Base-by-base conservation (phyloP, 73 alveolate species). In the Paraurostyla sp. region DNA sequence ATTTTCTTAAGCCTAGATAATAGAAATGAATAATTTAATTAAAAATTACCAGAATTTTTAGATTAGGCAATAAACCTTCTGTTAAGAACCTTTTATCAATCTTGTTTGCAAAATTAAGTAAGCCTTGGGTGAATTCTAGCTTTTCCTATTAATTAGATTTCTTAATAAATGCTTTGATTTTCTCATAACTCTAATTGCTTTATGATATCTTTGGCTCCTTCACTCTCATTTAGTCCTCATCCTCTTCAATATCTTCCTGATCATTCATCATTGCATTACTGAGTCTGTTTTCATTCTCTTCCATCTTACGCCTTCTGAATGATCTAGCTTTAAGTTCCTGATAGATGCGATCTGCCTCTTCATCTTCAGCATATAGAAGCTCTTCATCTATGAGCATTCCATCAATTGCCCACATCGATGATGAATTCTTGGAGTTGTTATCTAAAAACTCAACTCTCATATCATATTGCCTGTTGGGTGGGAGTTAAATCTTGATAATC, bases 91-190 rank as follows among this genome's bases (percentile, higher is more conserved):
- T 51, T 42, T 73, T 68, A 42, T 89, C 95, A 29, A 91, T 46
- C 45, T 84, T 58, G 49, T 91, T 89, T 11, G 95, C 95, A 80
- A 91, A 85, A 20, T 80, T 83, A 22, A 91, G 60, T 27, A 88
- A 56, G 49, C 91, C 90, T 69, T 91, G 78, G 50, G 95, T 91
- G 62, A 91, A 91, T 52, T 91, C 95, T n/a, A 91, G 88, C 40
- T 89, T 83, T 32, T 91, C 95, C 23, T 58, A 33, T 7, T 83
- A 81, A 18, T 83, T 83, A 38, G 93, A 91, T 25, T 51, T 76
- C 49, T 63, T 91, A 0, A 91, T 60, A 78, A 63, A 91, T 20
- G 71, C 89, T 41, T 91, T 91, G 73, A 91, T 91, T 63, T 83
- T 91, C 83, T 59, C 86, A 48, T 45, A 91, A 6, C 93, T 84